Conservation (phyloP, 352 stramenopile species). For the Phytophthora rubi region DNA sequence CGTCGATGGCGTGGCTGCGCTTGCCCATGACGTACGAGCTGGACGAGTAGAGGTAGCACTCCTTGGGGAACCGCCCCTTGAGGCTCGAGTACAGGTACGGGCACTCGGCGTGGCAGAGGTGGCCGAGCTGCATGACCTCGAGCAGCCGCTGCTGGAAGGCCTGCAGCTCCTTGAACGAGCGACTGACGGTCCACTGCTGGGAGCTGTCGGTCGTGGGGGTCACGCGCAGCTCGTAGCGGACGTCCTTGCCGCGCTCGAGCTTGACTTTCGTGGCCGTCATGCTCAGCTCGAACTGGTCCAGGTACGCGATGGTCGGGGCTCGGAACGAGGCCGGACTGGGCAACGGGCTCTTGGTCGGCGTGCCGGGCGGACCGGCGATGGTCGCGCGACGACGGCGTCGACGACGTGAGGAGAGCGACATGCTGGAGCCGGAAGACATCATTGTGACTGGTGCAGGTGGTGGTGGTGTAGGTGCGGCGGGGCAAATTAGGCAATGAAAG, state of each 20-base stretch:
- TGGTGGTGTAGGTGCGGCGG: constrained; percentile 11
- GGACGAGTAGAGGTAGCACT: constrained; percentile 52
- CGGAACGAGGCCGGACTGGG: constrained; percentile 25
- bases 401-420: constrained; percentile 30
- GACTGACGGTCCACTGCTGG: constrained; percentile 50
- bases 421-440: constrained; percentile 31
- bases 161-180: constrained; percentile 59
- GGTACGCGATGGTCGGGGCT: constrained; percentile 31
- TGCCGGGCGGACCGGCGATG: constrained; percentile 11
- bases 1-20: constrained; percentile 39
- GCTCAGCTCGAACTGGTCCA: constrained; percentile 42
- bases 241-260: constrained; percentile 35
- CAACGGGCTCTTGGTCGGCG: constrained; percentile 21
- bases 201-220: constrained; percentile 38
- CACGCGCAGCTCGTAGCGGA: constrained; percentile 57
- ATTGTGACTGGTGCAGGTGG: not conserved
- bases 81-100: constrained; percentile 73
- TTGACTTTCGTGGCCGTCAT: constrained; percentile 32
- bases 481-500: constrained; percentile 29
- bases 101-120: constrained; percentile 56
- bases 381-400: constrained; percentile 26
- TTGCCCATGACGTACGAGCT: constrained; percentile 47
- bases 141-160: constrained; percentile 43
- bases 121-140: constrained; percentile 54
- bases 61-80: constrained; percentile 66